Conservation (phyloP, 768 basidiomycete species). For the Suillus spraguei region DNA sequence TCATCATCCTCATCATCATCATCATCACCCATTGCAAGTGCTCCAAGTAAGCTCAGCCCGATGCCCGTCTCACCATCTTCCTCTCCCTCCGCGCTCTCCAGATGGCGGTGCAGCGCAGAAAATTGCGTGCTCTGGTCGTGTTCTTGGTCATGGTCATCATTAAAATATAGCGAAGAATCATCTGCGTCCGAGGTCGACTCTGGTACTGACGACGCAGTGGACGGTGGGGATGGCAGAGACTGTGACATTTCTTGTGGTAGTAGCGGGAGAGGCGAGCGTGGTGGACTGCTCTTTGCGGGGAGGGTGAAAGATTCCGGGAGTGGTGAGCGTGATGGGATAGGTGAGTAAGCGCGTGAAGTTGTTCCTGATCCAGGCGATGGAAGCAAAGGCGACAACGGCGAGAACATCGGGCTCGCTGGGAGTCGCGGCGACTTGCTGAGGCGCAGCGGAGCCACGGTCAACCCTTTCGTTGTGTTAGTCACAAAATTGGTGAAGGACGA, state of each 20-base stretch:
- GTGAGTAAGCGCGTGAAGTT: constrained; percentile 23
- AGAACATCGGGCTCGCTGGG: constrained; percentile 19
- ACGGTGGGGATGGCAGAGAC: constrained; percentile 17
- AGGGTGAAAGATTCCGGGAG: constrained; percentile 15
- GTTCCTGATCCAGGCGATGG: constrained; percentile 17
- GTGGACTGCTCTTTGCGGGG: constrained; percentile 4
- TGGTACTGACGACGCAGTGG: constrained; percentile 4
- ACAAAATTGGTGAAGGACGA: neutral
- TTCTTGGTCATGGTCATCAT: constrained; percentile 11
- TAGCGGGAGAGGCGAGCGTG: constrained; percentile 13
- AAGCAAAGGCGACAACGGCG: constrained; percentile 14
- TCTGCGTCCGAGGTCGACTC: constrained; percentile 3
- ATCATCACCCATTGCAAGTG: constrained; percentile 39
- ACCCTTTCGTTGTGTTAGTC: constrained; percentile 6
- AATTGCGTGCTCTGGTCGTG: constrained; percentile 24
- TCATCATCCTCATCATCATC: constrained; percentile 28
- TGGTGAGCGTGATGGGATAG: constrained; percentile 28
- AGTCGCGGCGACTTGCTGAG: constrained; percentile 29
- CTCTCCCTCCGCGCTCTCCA: constrained; percentile 28
- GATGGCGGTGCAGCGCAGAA: constrained; percentile 24
- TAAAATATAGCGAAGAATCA: constrained; percentile 4
- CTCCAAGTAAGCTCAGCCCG: constrained; percentile 65
- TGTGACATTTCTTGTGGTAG: constrained; percentile 10
- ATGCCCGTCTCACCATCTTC: constrained; percentile 70
- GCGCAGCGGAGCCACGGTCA: constrained; percentile 27